Conservation (phyloP, 208 protist species). For the Trypanosoma cruzi region DNA sequence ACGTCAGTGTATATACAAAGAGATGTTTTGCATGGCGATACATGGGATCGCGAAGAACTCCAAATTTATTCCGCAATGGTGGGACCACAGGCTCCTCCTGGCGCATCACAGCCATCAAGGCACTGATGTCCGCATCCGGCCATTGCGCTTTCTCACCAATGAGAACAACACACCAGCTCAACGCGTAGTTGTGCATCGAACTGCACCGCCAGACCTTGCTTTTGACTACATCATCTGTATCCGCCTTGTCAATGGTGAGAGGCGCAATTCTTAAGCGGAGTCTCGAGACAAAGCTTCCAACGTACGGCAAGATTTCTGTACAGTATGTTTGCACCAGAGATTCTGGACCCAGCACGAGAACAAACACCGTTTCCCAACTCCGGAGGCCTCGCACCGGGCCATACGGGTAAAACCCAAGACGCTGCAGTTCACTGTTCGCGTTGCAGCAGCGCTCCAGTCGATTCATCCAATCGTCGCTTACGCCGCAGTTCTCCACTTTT, state of each 20-base stretch:
- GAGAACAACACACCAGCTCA: slow-evolving; percentile 73
- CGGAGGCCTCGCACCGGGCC: slow-evolving; percentile 42
- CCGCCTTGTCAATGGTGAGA: slow-evolving; percentile 45
- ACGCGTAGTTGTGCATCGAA: slow-evolving; percentile 56
- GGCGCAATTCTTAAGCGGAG: slow-evolving; percentile 71
- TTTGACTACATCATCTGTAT: slow-evolving; percentile 52
- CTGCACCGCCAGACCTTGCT: slow-evolving; percentile 64
- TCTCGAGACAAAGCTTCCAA: slow-evolving; percentile 60
- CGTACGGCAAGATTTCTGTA: slow-evolving; percentile 47
- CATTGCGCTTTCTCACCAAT: slow-evolving; percentile 33
- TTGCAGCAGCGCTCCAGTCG: slow-evolving; percentile 66
- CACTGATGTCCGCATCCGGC: slow-evolving; percentile 32
- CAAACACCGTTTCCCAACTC: slow-evolving; percentile 69
- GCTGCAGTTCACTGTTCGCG: slow-evolving; percentile 48
- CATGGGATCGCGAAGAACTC: slow-evolving; percentile 40
- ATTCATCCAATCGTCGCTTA: slow-evolving; percentile 65
- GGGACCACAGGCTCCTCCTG: slow-evolving; percentile 36
- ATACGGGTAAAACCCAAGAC: slow-evolving; percentile 43
- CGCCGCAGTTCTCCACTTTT: slow-evolving; percentile 46
- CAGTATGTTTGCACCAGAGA: slow-evolving; percentile 50
- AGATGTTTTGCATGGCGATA: slow-evolving; percentile 36
- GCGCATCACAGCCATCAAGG: slow-evolving; percentile 40
- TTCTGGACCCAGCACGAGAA: slow-evolving; percentile 55
- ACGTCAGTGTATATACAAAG: slow-evolving; percentile 63
- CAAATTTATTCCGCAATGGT: slow-evolving; percentile 58